Evolutionary conservation across 2,329 filamentous ascomycete genomes (phyloP).

Genomic region (Penicillium sp.): DNA sequence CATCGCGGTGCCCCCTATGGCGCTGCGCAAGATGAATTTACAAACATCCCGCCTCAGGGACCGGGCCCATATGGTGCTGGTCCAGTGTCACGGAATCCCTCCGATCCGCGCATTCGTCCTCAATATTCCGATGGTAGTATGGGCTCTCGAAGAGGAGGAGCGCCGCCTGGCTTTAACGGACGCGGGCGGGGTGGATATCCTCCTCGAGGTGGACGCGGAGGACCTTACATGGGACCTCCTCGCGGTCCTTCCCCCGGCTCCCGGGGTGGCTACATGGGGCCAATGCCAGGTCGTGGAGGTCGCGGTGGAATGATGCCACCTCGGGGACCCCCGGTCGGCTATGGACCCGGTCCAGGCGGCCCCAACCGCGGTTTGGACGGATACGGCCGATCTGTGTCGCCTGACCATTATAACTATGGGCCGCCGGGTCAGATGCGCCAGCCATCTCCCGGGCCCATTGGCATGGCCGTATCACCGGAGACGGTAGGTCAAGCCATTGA

Average conservation of each 20-base stretch:
- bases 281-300: conserved; percentile 36
- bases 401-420: conserved; percentile 29
- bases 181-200: conserved; percentile 60
- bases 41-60: conserved; percentile 40
- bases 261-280: conserved; percentile 45
- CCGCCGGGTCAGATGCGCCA: conserved; percentile 23
- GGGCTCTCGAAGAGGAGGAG: conserved; percentile 42
- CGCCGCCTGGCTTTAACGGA: conserved; percentile 47
- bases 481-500: conserved; percentile 68
- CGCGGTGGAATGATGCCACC: conserved; percentile 44
- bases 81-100: conserved; percentile 42
- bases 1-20: conserved; percentile 35
- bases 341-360: conserved; percentile 44
- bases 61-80: conserved; percentile 30
- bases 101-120: conserved; percentile 46
- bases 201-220: conserved; percentile 46
- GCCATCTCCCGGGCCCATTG: conserved; percentile 36
- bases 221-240: conserved; percentile 37
- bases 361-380: conserved; percentile 31
- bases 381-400: conserved; percentile 37
- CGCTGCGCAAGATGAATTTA: conserved; percentile 39
- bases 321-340: conserved; percentile 46
- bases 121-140: conserved; percentile 51
- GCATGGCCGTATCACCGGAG: conserved; percentile 39
- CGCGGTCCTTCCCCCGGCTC: conserved; percentile 40